Base-by-base conservation (phyloP, 306 rosid species). In the Albizia julibrissin region DNA sequence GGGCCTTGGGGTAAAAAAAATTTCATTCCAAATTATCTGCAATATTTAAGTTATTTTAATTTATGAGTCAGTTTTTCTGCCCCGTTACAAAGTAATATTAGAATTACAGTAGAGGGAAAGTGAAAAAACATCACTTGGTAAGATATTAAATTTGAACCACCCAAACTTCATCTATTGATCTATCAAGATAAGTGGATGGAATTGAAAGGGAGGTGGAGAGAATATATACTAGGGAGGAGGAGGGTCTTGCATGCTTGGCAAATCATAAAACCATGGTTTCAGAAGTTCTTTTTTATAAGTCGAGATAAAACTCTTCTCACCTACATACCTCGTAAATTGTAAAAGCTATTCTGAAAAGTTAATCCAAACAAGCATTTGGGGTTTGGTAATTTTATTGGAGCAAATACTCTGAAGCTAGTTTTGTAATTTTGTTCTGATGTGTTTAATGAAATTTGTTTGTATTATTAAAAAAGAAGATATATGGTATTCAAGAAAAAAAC, bases 311-410 rank as follows among this genome's bases (percentile, higher is more conserved):
- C 39, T 34, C 1, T 0, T 34, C 7, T 5, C 7, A 34, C 1
- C 5, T 0, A 5, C 1, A 0, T 34, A 0, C 1, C 39, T 34
- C 8, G 0, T 34, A 34, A 34, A 34, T 34, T 0, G 5, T 34
- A 34, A 34, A 34, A 34, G 0, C 1, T 34, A 34, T 34, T 34
- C 8, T 34, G 1, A 34, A 34, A 34, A 34, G 7, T 0, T 34
- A 34, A 34, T 5, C 1, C 1, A 34, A 34, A 34, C 39, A 34
- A 5, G 0, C 0, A 5, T 7, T 3, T 5, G 0, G 7, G 0
- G 8, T 33, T 33, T 33, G 37, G 37, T 33, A 33, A 10, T 52
- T 24, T 18, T 74, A 40, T 69, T 79, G 24, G 58, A 39, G 7
- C 37, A 52, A 18, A 69, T 50, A 68, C 68, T 46, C 8, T 24